Base-by-base conservation (phyloP, 148 eudicot genomes). In the Amaranthus hypochondriacus region DNA sequence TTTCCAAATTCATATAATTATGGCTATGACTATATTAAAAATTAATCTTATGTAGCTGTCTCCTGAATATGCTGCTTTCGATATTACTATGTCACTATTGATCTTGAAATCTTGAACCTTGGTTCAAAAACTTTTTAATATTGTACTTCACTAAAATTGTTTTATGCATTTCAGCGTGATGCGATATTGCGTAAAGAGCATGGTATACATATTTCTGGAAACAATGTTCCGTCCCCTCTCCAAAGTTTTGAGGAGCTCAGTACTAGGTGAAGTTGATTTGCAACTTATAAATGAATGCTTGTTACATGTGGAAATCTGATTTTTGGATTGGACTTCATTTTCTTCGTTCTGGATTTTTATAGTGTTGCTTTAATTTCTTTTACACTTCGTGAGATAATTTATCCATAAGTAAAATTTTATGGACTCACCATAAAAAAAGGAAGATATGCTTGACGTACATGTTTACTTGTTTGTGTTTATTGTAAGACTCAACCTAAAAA, bases 211-310 rank as follows among this genome's bases (percentile, higher is more conserved):
- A 76, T 85, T 65, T 85, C 86, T 75, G 98, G 98, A 69, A 83
- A 80, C 57, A 89, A 88, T 78, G 83, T 91, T 68, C 91, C 98
- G 42, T 84, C 98, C 61, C 98, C 98, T 71, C 98, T 94, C 66
- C 88, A 88, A 79, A 85, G 80, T 79, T 94, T 94, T 70, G 68
- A 75, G 47, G 97, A 94, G 70, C 83, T 94, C 78, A 83, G 58
- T 65, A 81, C 85, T 62, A 88, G 97, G 98, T 93, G 82, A 80
- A 62, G 44, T 66, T 55, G 43, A 46, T 53, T 54, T 64, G 48
- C 42, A 72, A 13, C 11, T 57, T 76, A 58, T 69, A 13, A 12
- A 28, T 47, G 12, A 46, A 7, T 47, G 18, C 7, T 56, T n/a
- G 5, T 59, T 61, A 57, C n/a, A 4, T 62, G 5, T 65, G 5